phyloP scores from a whole-genome alignment of 257 asterid species.

The Vinca minor region DNA sequence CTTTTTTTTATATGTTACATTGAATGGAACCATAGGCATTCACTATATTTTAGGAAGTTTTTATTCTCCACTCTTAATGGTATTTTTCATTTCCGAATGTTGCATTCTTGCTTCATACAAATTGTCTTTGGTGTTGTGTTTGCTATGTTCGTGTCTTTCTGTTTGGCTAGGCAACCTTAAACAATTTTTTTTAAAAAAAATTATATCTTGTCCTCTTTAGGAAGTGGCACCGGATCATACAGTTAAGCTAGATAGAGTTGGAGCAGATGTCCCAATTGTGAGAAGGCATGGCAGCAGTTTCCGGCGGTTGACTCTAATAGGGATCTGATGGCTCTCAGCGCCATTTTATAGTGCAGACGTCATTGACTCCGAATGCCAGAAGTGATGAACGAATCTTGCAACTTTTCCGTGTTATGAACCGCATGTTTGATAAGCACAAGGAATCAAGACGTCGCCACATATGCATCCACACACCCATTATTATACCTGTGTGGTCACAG shows the following conservation, averaged over 20 bases:
- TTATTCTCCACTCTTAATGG: no score
- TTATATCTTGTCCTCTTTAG: conserved; percentile 25
- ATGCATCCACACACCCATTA: conserved; percentile 88
- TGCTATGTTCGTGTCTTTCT: background rate
- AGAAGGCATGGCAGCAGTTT: conserved; percentile 99
- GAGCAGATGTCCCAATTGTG: conserved; percentile 91
- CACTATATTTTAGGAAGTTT: background rate
- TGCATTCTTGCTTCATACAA: background rate
- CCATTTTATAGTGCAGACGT: conserved; percentile 96
- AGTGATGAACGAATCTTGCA: conserved; percentile 98
- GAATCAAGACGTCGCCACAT: conserved; percentile 96
- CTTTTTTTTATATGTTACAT: background rate
- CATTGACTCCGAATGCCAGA: conserved; percentile 98
- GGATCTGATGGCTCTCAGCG: conserved; percentile 99
- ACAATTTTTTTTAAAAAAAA: background rate
- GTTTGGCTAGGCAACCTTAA: background rate
- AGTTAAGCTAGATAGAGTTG: conserved; percentile 92
- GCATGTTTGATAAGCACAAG: conserved; percentile 98
- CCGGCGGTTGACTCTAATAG: conserved; percentile 90
- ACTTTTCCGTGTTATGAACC: conserved; percentile 92
- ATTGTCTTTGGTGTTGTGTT: background rate
- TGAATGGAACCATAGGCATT: background rate
- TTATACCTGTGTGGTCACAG: conserved; percentile 99
- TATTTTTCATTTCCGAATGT: background rate
- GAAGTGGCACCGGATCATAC: conserved; percentile 99